Base-by-base conservation (phyloP, 2,329 filamentous ascomycete species). In the Fusarium avenaceum region DNA sequence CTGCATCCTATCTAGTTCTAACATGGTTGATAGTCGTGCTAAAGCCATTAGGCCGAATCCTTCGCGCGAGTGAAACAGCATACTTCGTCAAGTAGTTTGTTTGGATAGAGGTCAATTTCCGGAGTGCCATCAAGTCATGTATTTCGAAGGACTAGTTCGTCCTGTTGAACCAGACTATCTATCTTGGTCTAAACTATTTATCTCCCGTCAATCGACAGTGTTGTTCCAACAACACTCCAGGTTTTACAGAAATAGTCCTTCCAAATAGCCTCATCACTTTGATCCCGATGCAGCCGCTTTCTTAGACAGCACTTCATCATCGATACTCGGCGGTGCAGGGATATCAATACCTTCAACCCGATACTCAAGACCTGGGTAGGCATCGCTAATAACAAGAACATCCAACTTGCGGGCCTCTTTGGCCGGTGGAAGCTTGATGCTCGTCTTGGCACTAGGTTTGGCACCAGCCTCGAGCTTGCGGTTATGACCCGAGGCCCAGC, bases 301-400 rank as follows among this genome's bases (percentile, higher is more conserved):
- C 76, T 83, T 83, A 19, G 78, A 78, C 43, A 79, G 78, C 10
- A 83, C 74, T 67, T 82, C 83, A 61, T 84, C 81, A 51, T 84
- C 83, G 35, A 86, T 84, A 20, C 71, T 76, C 4, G 86, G 85
- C 53, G 79, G 74, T 30, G 78, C 80, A 19, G 86, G 86, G n/a
- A 89, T 79, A 22, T 86, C 82, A 0, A 88, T 81, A 3, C 82
- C 83, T 38, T 80, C 61, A 2, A 85, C 62, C 24, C 78, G 76
- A 63, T 87, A 83, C 75, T 86, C 82, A 84, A 98, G 88, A 0
- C 92, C 93, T 33, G 93, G 82, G 79, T 98, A 98, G 17, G 89
- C 89, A 83, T 98, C 96, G 78, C 95, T 98, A 19, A 96, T 83
- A 4, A 97, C 89, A 65, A 86, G 77, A 4, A 97, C 86, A 75